phyloP scores from a whole-genome alignment of 371 early-diverging fungal genomes.

The Vittaforma corneae region DNA sequence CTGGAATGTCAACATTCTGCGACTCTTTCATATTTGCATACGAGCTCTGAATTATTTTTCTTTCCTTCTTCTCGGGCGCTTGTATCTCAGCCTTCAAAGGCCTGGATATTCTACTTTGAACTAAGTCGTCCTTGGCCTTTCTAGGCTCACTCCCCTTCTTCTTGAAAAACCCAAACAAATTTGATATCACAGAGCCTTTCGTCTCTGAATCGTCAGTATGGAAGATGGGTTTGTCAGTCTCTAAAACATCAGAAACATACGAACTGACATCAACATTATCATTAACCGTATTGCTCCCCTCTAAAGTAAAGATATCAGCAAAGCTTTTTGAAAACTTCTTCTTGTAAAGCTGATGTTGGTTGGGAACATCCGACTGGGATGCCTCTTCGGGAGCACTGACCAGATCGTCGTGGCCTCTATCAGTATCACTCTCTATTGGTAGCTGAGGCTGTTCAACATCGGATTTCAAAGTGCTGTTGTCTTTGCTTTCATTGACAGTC shows the following conservation, averaged over 20 bases:
- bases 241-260: constrained; percentile 10
- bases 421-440: background rate
- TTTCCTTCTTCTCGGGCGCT: background rate
- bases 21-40: constrained; percentile 25
- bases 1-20: too few species aligned
- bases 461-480: background rate
- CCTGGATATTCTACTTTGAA: constrained; percentile 1
- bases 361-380: background rate
- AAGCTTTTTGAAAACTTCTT: constrained; percentile 24
- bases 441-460: background rate
- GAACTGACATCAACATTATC: background rate
- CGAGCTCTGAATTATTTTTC: background rate
- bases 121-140: constrained; percentile 1
- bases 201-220: constrained; percentile 7
- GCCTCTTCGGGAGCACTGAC: background rate
- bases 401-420: background rate
- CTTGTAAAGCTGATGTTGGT: constrained; percentile 7
- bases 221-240: constrained; percentile 16
- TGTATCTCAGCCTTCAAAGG: background rate
- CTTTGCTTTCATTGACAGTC: background rate
- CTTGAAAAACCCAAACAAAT: constrained; percentile 19
- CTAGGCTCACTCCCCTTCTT: constrained; percentile 8
- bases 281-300: background rate
- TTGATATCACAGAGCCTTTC: background rate
- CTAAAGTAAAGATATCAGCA: constrained; percentile 21